These are phyloP conservation scores for Plenodomus biglobosus DNA, from an alignment of 2,329 filamentous ascomycete species.

Conservation along the genomic window DNA sequence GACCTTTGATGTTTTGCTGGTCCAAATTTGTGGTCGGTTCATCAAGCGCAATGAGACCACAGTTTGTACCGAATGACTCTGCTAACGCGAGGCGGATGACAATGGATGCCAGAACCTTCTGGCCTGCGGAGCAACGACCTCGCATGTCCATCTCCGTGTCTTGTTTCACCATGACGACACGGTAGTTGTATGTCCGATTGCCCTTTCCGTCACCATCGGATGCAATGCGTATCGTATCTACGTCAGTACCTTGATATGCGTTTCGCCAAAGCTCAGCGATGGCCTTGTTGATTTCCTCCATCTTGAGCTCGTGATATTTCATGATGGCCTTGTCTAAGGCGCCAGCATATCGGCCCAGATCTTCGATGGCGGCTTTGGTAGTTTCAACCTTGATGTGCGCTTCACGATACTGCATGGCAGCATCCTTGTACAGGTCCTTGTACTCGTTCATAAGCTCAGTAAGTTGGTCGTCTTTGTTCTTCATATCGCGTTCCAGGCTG, in stretches of 20 bases:
- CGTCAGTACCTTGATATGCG: slow-evolving; percentile 95
- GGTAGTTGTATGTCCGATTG: slow-evolving; percentile 92
- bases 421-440: slow-evolving; percentile 83
- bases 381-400: slow-evolving; percentile 87
- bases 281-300: slow-evolving; percentile 97
- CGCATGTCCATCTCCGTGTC: slow-evolving; percentile 99
- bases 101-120: slow-evolving; percentile 95
- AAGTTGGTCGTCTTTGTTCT: slow-evolving; percentile 81
- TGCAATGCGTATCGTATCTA: slow-evolving; percentile 93
- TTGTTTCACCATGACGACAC: slow-evolving; percentile 95
- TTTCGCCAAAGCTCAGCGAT: slow-evolving; percentile 95
- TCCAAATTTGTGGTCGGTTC: slow-evolving; percentile 98
- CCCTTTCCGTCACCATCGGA: slow-evolving; percentile 80
- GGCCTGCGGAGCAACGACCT: slow-evolving; percentile 91
- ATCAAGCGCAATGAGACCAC: slow-evolving; percentile 93
- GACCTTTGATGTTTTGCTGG: slow-evolving; percentile 86
- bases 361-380: slow-evolving; percentile 89
- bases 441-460: slow-evolving; percentile 73
- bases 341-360: slow-evolving; percentile 76
- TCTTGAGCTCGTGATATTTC: slow-evolving; percentile 93
- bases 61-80: slow-evolving; percentile 94
- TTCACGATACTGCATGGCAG: slow-evolving; percentile 78
- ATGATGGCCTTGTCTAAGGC: slow-evolving; percentile 96
- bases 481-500: slow-evolving; percentile 74
- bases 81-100: slow-evolving; percentile 95